Base-by-base conservation (phyloP, 805 yeast species). In the Maudiozyma pseudohumilis region DNA sequence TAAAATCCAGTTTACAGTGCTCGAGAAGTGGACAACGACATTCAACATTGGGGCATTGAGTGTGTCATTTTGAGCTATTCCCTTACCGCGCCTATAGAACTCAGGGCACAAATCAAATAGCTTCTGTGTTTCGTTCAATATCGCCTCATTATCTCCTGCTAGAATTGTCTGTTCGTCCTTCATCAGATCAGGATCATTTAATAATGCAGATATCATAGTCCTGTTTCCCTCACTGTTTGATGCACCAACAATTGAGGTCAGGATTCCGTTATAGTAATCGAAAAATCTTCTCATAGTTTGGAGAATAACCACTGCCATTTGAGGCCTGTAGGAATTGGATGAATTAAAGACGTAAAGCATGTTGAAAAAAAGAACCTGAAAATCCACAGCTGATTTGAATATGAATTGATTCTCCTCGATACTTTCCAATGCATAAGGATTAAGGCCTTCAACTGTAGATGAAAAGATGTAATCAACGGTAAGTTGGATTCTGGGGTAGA, bases 401-500 rank as follows among this genome's bases (percentile, higher is more conserved):
- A 52, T 39, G 15, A 55, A 57, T 38, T 45, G 48, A 6, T 60
- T 46, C 17, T 58, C 61, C 10, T 48, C 49, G 53, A 69, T 36
- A 36, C 45, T 41, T 34, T 55, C 66, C 15, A 61, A 43, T 27
- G 63, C 54, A 39, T 63, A 56, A 1, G 73, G 57, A 38, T 65
- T 62, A 26, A 59, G 49, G 30, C 60, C 52, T 36, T 64, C 61
- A 48, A 71, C 61, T 19, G 66, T 59, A 15, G 65, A 69, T 8
- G 69, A 68, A 49, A 81, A 80, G 11, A 75, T 67, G 25, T 58
- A 50, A 23, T 68, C 62, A 16, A 86, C 60, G 1, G 77, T 71
- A 25, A 67, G 70, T 34, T 75, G 75, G 12, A 87, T 64, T 30
- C 75, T 74, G 1, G 86, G 76, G 33, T 81, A 64, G 49, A 80